Conservation (phyloP, 495 filamentous ascomycete genomes). For the Xylaria nigripes region DNA sequence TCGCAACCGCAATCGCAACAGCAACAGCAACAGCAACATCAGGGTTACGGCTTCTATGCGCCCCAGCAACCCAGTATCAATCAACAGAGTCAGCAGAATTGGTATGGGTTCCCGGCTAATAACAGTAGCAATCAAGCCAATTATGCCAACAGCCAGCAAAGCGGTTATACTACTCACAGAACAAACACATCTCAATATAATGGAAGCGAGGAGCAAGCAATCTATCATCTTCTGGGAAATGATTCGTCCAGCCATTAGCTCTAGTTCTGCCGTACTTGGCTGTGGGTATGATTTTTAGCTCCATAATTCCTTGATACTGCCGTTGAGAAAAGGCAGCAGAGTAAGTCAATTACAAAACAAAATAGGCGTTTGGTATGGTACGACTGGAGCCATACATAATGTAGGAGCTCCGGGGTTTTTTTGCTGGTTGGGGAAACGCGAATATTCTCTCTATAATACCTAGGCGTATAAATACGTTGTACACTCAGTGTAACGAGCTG, state of each 20-base stretch:
- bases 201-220: slow-evolving; percentile 18
- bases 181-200: slow-evolving; percentile 16
- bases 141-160: slow-evolving; percentile 15
- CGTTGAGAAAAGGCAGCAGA: neutral
- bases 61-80: slow-evolving; percentile 13
- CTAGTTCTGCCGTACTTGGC: neutral
- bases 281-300: neutral
- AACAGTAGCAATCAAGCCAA: slow-evolving; percentile 15
- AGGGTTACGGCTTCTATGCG: slow-evolving; percentile 19
- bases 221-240: slow-evolving; percentile 21
- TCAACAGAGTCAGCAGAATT: slow-evolving; percentile 19
- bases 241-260: slow-evolving; percentile 15
- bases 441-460: neutral
- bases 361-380: neutral
- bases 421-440: neutral
- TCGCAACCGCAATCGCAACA: slow-evolving; percentile 13
- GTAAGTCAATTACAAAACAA: neutral
- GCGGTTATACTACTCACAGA: slow-evolving; percentile 15
- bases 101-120: slow-evolving; percentile 18
- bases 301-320: neutral
- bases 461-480: neutral
- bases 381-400: neutral
- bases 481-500: neutral
- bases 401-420: neutral
- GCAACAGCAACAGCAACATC: slow-evolving; percentile 11